Percentiles rank a stretch among this genome's conserved stretches.
These are phyloP conservation scores for Rosa hybrid DNA, from an alignment of 331 rosid genomes.

Conservation along the genomic window DNA sequence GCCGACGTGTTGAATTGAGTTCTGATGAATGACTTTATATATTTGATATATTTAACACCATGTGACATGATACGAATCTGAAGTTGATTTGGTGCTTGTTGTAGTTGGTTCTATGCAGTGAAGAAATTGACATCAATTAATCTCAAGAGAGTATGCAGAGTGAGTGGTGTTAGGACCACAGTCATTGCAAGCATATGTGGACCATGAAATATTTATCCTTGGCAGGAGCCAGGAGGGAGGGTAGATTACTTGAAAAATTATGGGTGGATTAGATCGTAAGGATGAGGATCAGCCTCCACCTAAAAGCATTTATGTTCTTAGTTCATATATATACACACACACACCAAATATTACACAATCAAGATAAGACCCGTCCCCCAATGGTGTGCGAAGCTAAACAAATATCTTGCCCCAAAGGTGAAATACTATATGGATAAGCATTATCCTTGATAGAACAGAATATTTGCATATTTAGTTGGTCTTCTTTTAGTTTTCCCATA, in stretches of 20 bases:
- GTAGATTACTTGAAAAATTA: slow-evolving; percentile 17
- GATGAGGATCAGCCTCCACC: slow-evolving; percentile 40
- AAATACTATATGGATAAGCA: slow-evolving; percentile 26
- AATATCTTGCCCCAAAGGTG: slow-evolving; percentile 34
- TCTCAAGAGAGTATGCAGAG: not conserved
- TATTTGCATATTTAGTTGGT: slow-evolving; percentile 1
- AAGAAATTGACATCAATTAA: not conserved
- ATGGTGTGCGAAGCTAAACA: slow-evolving; percentile 2
- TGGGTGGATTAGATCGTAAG: slow-evolving; percentile 31
- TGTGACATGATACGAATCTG: not conserved
- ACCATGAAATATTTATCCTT: not conserved
- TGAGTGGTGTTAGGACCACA: not conserved
- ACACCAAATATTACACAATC: slow-evolving; percentile 8
- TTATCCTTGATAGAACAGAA: slow-evolving; percentile 23
- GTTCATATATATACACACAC: not conserved
- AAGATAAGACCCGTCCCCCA: slow-evolving; percentile 24
- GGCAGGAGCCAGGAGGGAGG: not conserved
- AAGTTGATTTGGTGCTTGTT: not conserved
- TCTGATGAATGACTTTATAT: no score
- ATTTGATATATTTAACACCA: no score
- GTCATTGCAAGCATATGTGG: not conserved
- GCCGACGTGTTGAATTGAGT: not conserved
- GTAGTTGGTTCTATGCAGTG: not conserved
- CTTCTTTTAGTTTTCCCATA: not conserved
- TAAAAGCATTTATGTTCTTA: slow-evolving; percentile 42